Percentiles rank a stretch among this genome's conserved stretches.
Evolutionary conservation across 176 grass and related monocot species (phyloP).

Genomic region (Rhipidocladum racemiflorum): DNA sequence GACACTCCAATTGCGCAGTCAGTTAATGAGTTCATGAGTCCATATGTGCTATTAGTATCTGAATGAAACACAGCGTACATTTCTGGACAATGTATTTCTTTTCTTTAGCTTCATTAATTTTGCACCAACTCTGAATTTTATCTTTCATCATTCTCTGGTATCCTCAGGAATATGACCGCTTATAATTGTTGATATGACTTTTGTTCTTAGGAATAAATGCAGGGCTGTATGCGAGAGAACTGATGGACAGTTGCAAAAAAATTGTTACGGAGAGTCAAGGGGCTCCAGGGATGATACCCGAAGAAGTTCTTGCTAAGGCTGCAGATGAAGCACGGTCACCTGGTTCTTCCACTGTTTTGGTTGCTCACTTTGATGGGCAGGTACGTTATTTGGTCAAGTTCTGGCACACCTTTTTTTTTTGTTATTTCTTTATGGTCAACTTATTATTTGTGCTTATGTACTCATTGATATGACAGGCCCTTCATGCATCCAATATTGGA

Average conservation of each 20-base stretch:
- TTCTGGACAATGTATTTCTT: neutral
- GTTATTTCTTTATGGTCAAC: neutral
- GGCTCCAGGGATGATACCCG: constrained; percentile 44
- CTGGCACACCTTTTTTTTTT: neutral
- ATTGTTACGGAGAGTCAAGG: constrained; percentile 50
- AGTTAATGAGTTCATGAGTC: neutral
- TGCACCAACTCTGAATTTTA: neutral
- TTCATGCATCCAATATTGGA: constrained; percentile 83
- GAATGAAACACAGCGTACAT: neutral
- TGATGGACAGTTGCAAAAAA: constrained; percentile 78
- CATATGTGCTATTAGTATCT: neutral
- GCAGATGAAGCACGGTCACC: constrained; percentile 66
- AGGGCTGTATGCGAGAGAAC: constrained; percentile 76
- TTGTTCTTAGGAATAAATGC: constrained; percentile 76
- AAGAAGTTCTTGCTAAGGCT: constrained; percentile 62
- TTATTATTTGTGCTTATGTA: neutral
- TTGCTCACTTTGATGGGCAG: constrained; percentile 83
- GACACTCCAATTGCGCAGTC: neutral
- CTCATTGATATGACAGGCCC: constrained; percentile 42
- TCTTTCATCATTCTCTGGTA: neutral
- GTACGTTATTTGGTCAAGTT: constrained; percentile 31
- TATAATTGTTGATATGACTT: constrained; percentile 18
- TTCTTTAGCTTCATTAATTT: neutral
- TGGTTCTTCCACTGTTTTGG: constrained; percentile 94
- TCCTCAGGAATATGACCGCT: neutral